Percentiles rank a stretch among this genome's conserved stretches.
These are phyloP conservation scores for Hylodesmum podocarpum DNA, from an alignment of 306 rosid genomes.

Conservation along the genomic window DNA sequence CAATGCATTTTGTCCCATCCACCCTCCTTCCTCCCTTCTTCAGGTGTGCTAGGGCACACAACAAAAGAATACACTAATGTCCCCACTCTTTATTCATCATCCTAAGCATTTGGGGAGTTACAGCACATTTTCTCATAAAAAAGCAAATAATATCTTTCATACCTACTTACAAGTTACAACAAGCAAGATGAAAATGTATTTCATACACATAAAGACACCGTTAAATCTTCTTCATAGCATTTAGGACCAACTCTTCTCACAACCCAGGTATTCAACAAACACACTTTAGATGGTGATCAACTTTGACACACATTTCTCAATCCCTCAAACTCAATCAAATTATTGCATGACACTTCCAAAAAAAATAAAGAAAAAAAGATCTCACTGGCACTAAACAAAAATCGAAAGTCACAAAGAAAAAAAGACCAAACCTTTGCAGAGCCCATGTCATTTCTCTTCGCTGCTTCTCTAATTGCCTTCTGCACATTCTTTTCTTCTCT, in stretches of 20 bases:
- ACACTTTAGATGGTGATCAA: not conserved
- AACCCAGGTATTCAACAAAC: not conserved
- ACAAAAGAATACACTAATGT: not conserved
- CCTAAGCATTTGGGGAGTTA: not conserved
- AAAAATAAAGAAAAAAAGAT: not conserved
- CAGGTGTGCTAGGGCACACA: not conserved
- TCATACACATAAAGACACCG: not conserved
- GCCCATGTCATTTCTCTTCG: slow-evolving; percentile 92
- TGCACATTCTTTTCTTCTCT: slow-evolving; percentile 90
- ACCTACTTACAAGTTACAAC: not conserved
- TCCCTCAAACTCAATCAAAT: slow-evolving; percentile 12
- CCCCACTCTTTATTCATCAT: not conserved
- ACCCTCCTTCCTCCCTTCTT: not conserved
- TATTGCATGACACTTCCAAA: not conserved
- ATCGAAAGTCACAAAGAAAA: not conserved
- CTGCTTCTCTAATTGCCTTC: slow-evolving; percentile 89
- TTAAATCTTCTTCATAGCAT: not conserved
- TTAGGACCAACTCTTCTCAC: not conserved
- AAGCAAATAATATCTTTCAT: not conserved
- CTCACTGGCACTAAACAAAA: slow-evolving; percentile 2
- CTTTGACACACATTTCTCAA: not conserved
- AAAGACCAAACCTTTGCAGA: slow-evolving; percentile 76
- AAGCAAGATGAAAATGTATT: not conserved
- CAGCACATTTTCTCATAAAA: not conserved
- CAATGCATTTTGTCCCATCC: not conserved